A percentile compares a stretch with the other conserved stretches of the same genome.
Evolutionary conservation across 2,329 filamentous ascomycete genomes (phyloP).

Genomic region (Fusarium dlaminii): DNA sequence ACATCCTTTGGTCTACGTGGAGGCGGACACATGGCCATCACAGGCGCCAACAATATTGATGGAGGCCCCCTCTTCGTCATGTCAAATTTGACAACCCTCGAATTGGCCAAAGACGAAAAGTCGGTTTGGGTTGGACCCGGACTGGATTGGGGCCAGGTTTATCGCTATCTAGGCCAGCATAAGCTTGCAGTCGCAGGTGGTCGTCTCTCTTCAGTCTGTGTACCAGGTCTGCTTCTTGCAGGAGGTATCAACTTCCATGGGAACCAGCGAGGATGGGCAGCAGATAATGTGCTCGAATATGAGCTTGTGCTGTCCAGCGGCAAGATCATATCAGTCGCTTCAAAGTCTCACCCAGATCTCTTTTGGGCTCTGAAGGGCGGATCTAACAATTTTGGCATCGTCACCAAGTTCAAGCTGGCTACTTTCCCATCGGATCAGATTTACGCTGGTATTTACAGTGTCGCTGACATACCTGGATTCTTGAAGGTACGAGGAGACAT

Average conservation of each 20-base stretch:
- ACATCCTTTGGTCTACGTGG: constrained; percentile 31
- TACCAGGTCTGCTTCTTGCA: constrained; percentile 22
- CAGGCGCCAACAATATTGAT: constrained; percentile 33
- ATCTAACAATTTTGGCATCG: constrained; percentile 49
- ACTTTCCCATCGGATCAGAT: constrained; percentile 32
- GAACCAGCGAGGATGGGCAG: constrained; percentile 42
- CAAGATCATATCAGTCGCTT: constrained; percentile 50
- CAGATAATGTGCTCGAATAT: constrained; percentile 46
- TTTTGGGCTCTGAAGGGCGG: constrained; percentile 51
- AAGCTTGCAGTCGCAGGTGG: constrained; percentile 27
- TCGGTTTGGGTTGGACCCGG: constrained; percentile 32
- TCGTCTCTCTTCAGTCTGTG: constrained; percentile 29
- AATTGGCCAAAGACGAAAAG: constrained; percentile 2
- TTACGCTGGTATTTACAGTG: constrained; percentile 25
- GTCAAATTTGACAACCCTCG: constrained; percentile 22
- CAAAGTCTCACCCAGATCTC: constrained; percentile 46
- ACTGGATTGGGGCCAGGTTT: constrained; percentile 31
- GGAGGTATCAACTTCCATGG: constrained; percentile 36
- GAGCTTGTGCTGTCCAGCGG: constrained; percentile 56
- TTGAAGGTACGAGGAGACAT: background rate
- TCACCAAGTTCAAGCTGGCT: constrained; percentile 45
- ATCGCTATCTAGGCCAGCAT: constrained; percentile 3
- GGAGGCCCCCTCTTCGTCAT: constrained; percentile 24
- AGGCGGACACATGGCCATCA: constrained; percentile 36
- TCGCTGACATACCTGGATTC: constrained; percentile 6